Percentiles rank a stretch among this genome's conserved stretches.
These are phyloP conservation scores for Talaromyces sp. DNA, from an alignment of 2,329 filamentous ascomycete species.

Conservation along the genomic window DNA sequence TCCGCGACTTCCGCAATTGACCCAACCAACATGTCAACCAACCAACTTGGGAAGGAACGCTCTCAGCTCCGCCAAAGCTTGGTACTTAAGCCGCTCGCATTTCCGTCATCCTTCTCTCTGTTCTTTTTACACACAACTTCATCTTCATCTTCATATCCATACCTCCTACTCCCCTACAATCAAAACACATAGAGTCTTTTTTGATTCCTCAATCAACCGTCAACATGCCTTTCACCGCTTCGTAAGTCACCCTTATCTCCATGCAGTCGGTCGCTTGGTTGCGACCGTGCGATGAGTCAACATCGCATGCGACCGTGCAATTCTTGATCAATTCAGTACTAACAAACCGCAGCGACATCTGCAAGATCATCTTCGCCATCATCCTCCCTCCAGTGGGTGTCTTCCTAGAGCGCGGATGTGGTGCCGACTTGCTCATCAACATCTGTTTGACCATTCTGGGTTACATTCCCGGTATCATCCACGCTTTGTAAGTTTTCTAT, in stretches of 20 bases:
- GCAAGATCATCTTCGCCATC: constrained; percentile 84
- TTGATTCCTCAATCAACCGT: constrained; percentile 18
- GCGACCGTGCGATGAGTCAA: constrained; percentile 5
- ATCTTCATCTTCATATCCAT: neutral
- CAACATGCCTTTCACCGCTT: constrained; percentile 54
- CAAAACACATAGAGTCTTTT: neutral
- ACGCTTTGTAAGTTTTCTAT: constrained; percentile 80
- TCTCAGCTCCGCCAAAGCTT: no score
- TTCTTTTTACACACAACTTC: neutral
- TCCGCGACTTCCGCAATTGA: constrained; percentile 15
- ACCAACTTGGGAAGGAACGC: constrained; percentile 3
- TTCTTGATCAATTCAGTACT: neutral
- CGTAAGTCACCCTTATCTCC: constrained; percentile 40
- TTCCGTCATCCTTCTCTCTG: neutral
- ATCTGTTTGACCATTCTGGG: constrained; percentile 78
- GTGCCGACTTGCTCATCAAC: constrained; percentile 86
- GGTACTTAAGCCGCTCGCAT: constrained; percentile 8
- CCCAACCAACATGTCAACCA: neutral
- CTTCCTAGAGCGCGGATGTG: constrained; percentile 90
- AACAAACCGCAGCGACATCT: constrained; percentile 60
- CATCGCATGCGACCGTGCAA: neutral
- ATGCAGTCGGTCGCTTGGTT: neutral
- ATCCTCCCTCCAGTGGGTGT: constrained; percentile 87
- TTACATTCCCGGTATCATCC: constrained; percentile 81
- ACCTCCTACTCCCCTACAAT: neutral